These are phyloP conservation scores for Kodamaea ohmeri DNA, from an alignment of 1,139 yeast species.

Conservation along the genomic window DNA sequence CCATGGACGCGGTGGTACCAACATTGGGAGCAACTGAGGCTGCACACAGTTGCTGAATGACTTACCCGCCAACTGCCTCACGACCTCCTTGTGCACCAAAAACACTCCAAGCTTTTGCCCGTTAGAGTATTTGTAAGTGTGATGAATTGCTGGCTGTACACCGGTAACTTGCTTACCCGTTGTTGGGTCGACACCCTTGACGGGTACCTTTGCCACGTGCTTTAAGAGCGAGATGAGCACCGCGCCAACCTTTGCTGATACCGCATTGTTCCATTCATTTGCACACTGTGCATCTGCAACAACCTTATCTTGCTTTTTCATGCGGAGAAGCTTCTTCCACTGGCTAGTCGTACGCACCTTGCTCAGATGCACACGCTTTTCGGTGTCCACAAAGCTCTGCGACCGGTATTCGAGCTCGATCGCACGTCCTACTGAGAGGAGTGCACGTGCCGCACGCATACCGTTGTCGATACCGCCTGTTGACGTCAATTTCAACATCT, in stretches of 20 bases:
- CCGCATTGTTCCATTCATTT: slow-evolving; percentile 46
- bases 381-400: slow-evolving; percentile 57
- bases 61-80: slow-evolving; percentile 66
- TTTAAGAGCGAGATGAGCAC: slow-evolving; percentile 69
- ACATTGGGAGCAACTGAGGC: slow-evolving; percentile 92
- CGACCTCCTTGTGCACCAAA: slow-evolving; percentile 68
- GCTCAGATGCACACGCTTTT: slow-evolving; percentile 45
- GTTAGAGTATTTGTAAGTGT: slow-evolving; percentile 74
- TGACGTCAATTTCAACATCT: slow-evolving; percentile 68
- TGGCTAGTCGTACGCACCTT: slow-evolving; percentile 31
- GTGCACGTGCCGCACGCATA: slow-evolving; percentile 81
- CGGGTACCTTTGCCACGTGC: slow-evolving; percentile 79
- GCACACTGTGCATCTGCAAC: slow-evolving; percentile 20
- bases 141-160: slow-evolving; percentile 87
- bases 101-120: slow-evolving; percentile 84
- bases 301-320: slow-evolving; percentile 28
- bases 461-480: slow-evolving; percentile 82
- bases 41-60: slow-evolving; percentile 65
- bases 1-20: slow-evolving; percentile 89
- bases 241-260: slow-evolving; percentile 81
- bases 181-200: slow-evolving; percentile 73
- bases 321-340: slow-evolving; percentile 43
- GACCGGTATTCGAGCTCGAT: slow-evolving; percentile 82
- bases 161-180: slow-evolving; percentile 67
- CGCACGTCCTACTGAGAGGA: slow-evolving; percentile 77